Conservation (phyloP, 192 early-diverging fungal genomes). For the Linnemannia elongata region DNA sequence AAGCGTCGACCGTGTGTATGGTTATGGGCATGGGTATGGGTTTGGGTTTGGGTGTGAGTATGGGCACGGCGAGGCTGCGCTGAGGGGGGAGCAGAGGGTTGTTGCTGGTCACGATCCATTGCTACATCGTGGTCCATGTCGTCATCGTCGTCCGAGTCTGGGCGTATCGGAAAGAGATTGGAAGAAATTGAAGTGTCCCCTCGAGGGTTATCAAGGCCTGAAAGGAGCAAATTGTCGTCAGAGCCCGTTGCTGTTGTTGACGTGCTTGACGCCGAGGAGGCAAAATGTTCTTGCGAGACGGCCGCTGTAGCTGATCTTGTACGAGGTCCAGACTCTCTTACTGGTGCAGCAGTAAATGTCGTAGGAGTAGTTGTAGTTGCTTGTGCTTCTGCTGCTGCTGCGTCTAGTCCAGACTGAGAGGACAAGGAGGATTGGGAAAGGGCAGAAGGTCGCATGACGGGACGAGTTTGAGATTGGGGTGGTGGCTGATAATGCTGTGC, state of each 20-base stretch:
- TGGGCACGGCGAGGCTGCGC: constrained; percentile 1
- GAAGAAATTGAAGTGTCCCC: constrained; percentile 49
- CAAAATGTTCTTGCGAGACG: neutral
- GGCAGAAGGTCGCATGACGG: neutral
- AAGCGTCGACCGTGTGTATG: neutral
- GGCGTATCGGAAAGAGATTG: constrained; percentile 33
- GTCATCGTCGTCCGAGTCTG: constrained; percentile 46
- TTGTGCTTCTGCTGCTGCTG: neutral
- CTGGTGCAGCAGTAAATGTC: neutral
- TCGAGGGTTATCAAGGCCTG: constrained; percentile 30
- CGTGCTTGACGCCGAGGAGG: constrained; percentile 9
- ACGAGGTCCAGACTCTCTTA: neutral
- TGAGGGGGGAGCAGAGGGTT: neutral
- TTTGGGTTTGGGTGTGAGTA: neutral
- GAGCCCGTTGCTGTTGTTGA: neutral
- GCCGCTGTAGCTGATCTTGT: constrained; percentile 5
- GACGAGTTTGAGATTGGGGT: constrained; percentile 10
- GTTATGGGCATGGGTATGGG: neutral
- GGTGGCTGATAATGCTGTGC: constrained; percentile 13
- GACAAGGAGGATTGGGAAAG: neutral
- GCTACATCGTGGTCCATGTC: constrained; percentile 14
- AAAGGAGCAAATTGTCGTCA: constrained; percentile 10
- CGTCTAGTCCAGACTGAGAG: neutral
- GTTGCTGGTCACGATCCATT: neutral
- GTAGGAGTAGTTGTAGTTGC: neutral